These are phyloP conservation scores for Yarrowia hollandica DNA, from an alignment of 805 yeast species.

Conservation along the genomic window DNA sequence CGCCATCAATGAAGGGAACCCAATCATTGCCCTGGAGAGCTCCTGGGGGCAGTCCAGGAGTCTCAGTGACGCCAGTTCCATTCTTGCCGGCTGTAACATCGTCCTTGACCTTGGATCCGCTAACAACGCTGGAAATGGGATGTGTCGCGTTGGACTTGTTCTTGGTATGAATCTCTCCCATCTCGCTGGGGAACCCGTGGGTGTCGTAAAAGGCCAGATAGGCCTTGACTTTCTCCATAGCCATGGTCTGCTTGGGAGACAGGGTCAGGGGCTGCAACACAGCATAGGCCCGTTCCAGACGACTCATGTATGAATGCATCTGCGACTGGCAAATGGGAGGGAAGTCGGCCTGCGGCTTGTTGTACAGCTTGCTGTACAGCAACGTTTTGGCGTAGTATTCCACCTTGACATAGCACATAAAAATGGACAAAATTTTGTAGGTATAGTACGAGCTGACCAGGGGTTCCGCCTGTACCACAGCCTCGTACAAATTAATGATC, in stretches of 20 bases:
- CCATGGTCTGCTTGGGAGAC: slow-evolving; percentile 9
- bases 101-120: not conserved
- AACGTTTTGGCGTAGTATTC: slow-evolving; percentile 22
- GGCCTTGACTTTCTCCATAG: slow-evolving; percentile 16
- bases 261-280: slow-evolving; percentile 9
- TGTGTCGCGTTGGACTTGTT: not conserved
- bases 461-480: not conserved
- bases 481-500: slow-evolving; percentile 5
- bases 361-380: not conserved
- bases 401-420: slow-evolving; percentile 21
- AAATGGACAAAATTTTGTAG: slow-evolving; percentile 17
- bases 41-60: not conserved
- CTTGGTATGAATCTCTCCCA: not conserved
- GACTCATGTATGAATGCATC: slow-evolving; percentile 3
- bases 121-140: slow-evolving; percentile 14
- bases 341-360: not conserved
- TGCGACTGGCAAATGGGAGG: slow-evolving; percentile 11
- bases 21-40: slow-evolving; percentile 1
- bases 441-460: slow-evolving; percentile 15
- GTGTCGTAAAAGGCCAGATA: slow-evolving; percentile 21
- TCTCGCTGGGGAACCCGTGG: slow-evolving; percentile 18
- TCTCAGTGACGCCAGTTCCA: not conserved
- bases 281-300: slow-evolving; percentile 4
- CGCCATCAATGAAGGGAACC: slow-evolving; percentile 6
- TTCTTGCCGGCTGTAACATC: not conserved